Evolutionary conservation across 805 yeast genomes (phyloP), one percentile per base, ranked within the genome.

Genomic region (Saturnispora mendoncae): DNA sequence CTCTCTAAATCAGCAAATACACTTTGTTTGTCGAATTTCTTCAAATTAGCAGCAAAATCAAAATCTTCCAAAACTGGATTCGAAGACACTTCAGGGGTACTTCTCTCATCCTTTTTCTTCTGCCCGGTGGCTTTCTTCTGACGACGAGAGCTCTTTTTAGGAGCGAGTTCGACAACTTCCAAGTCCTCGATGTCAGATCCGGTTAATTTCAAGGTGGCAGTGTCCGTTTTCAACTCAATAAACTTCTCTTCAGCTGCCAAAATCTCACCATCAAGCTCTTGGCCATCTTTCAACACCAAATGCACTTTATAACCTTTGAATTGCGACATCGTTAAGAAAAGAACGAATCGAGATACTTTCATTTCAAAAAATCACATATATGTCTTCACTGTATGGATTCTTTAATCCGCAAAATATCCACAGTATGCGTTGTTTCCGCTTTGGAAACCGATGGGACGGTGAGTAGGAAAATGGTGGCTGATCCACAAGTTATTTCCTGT

Each of bases 41-140:
- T 80, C 47, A 88, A 68, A 55, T 83, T 84, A 12, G 84, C 79
- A 42, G 76, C 84, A 60, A 88, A 88, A 58, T 88, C 96, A 61
- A 88, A 88, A 48, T 86, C 96, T 18, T 66, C 70, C 41, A 68
- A 57, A n/a, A 35, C 38, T 15, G 60, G 47, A 49, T 74, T 68
- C 56, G 74, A 69, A 66, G 28, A 13, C 3, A 13, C 20, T 38
- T 46, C 14, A n/a, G 36, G 31, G 13, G 25, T 20, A n/a, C 30
- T 13, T 10, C 6, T 21, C 9, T 34, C 29, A 1, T 29, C 23
- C 20, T 18, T 25, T 34, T 34, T 32, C 25, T 35, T 13, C 29
- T 30, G n/a, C 19, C 46, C 41, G 15, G 48, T 50, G 9, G 29
- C 43, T 24, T 41, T 42, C 19, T 46, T 41, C 9, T 26, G 31